Base-by-base conservation (phyloP, 176 grass and related monocot genomes). In the Zoysia pacifica region DNA sequence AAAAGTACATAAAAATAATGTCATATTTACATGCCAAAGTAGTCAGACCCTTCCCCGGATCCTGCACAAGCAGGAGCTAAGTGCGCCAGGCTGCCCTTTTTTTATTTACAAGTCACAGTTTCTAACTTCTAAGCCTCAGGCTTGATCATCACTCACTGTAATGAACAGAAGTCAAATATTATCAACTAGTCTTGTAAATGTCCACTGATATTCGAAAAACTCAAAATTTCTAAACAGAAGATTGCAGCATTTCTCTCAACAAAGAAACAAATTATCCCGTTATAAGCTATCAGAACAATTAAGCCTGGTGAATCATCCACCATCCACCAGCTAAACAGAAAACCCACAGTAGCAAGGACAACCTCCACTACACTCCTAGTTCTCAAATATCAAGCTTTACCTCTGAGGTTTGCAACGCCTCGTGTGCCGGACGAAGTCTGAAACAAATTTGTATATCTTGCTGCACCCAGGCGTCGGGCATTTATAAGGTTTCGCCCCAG, bases 341-440 rank as follows among this genome's bases (percentile, higher is more conserved):
- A 55, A 77, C 51, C 78, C 82, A 85, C 87, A 73, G 72, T 82
- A 79, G 73, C 60, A 78, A 81, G 77, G 58, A 66, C 16, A 48
- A 66, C 47, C 58, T 85, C 76, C 55, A 67, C 65, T 81, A 74
- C 65, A 81, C 71, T 76, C 82, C 87, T 85, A 85, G 53, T 50
- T 79, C 28, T 82, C 20, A 67, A 78, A 48, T 78, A 68, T 63
- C 74, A 67, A 71, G 50, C 48, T 85, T 81, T 89, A 89, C 82
- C 87, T 81, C 82, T 74, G 61, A 69, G 67, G 62, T 78, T 79
- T 86, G 83, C 82, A 90, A 73, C 87, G 89, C 74, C 78, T 91
- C 82, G 81, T 87, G 79, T 94, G 89, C 20, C 92, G 89, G 59
- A 50, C 91, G 51, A 91, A 94, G 68, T 94, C 92, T 3, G 92